Base-by-base conservation (phyloP, 2,329 filamentous ascomycete species). In the Fusarium citri region DNA sequence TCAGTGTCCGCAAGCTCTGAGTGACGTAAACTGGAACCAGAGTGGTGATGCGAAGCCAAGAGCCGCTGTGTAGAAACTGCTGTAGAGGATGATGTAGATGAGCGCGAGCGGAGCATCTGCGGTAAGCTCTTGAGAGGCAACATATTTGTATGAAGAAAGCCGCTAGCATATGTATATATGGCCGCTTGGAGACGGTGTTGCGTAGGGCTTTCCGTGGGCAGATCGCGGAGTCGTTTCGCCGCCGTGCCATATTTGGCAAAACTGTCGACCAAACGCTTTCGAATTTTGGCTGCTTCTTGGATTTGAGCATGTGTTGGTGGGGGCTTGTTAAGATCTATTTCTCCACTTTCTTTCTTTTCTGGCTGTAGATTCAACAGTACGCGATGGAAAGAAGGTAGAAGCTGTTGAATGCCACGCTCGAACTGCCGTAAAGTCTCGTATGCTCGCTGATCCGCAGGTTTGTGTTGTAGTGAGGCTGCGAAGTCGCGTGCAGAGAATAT, bases 101-200 rank as follows among this genome's bases (percentile, higher is more conserved):
- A 81, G 5, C 81, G 79, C 10, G 81, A 80, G 55, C 82, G 83
- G 18, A 94, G 83, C 69, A 94, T 83, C 43, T 89, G 88, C 0
- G 92, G 92, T 0, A 94, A 83, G 28, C 88, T 88, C 77, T 93
- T 97, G 16, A 98, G 83, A 0, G 94, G 94, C 11, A 98, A 86
- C 93, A 98, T 97, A 75, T 98, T 93, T 6, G 94, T 86, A 76
- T 97, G 94, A 7, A 98, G 82, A 74, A 98, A 98, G 50, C 87
- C 87, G 55, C 91, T 94, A 2, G 94, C 93, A 72, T 94, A 91
- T 40, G 91, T 87, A 74, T 97, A 94, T 15, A 98, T 90, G 5
- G 93, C 90, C 75, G 90, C 92, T 74, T 97, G 94, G 6, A 98
- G 83, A 47, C 87, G 87, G 60, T 89, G 82, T 76, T 97, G 94